Conservation (phyloP, 305 asterid species). For the Fraxinus paxiana region DNA sequence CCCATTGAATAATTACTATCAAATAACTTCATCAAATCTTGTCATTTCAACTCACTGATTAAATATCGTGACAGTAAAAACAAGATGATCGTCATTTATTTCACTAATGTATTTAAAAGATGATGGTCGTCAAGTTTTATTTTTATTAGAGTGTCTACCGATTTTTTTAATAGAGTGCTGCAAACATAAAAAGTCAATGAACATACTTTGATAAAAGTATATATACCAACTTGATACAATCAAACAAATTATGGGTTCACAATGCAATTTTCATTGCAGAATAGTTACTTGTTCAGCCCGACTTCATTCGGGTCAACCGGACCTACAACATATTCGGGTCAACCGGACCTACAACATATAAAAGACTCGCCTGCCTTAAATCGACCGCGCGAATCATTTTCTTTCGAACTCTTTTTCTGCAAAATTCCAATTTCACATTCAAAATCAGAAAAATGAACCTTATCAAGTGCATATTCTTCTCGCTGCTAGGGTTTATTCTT, state of each 20-base stretch:
- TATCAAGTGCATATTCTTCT: conserved; percentile 1
- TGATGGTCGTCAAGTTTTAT: background rate
- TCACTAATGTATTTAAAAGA: background rate
- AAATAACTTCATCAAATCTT: background rate
- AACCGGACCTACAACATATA: background rate
- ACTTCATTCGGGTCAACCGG: background rate
- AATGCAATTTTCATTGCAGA: background rate
- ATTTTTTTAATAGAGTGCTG: background rate
- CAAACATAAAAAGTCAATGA: background rate
- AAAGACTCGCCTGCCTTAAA: background rate
- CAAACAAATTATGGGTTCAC: background rate
- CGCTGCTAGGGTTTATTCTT: conserved; percentile 38
- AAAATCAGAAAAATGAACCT: conserved; percentile 23
- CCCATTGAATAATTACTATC: background rate
- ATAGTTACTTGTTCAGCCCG: background rate
- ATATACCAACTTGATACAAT: background rate
- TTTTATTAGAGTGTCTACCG: background rate
- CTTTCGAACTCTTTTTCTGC: background rate
- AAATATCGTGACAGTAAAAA: too few species aligned
- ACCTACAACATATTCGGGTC: background rate
- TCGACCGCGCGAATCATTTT: conserved; percentile 2
- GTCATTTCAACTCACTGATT: background rate
- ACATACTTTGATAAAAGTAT: background rate
- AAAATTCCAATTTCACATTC: background rate
- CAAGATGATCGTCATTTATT: too few species aligned